phyloP scores from a whole-genome alignment of 2,329 filamentous ascomycete species.

The Botrytis elliptica region DNA sequence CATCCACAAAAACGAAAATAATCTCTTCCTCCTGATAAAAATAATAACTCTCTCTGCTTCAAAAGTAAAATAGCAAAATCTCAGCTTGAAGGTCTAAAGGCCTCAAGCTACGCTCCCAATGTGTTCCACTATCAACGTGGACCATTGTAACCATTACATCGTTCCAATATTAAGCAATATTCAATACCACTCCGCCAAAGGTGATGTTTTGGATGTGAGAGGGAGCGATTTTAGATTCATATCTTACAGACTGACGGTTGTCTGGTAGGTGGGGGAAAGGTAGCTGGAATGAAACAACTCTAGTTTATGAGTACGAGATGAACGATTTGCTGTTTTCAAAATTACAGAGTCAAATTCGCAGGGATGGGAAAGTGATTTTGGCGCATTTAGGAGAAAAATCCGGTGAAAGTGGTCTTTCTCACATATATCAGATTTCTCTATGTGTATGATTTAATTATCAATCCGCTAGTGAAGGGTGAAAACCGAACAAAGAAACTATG shows the following conservation, averaged over 20 bases:
- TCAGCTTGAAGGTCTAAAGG: accelerated
- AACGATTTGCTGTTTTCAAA: background rate
- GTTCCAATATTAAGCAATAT: background rate
- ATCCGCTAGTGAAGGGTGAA: background rate
- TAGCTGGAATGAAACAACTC: background rate
- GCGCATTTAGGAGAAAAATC: too few species aligned
- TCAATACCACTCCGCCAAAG: background rate
- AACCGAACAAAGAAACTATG: background rate
- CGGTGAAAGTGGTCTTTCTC: background rate
- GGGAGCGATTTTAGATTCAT: background rate
- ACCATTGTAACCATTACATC: background rate
- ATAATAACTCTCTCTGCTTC: background rate
- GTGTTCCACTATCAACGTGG: background rate
- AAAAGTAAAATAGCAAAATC: background rate
- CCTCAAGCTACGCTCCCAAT: background rate
- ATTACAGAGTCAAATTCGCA: accelerated
- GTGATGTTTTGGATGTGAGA: background rate
- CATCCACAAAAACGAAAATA: background rate
- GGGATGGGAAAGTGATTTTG: background rate
- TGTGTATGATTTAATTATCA: background rate
- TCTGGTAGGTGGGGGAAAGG: background rate
- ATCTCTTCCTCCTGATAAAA: too few species aligned
- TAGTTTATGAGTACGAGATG: background rate
- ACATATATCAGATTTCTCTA: accelerated
- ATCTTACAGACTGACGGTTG: background rate